Evolutionary conservation across 179 eudicot genomes (phyloP).

Genomic region (Spergularia azorica): DNA sequence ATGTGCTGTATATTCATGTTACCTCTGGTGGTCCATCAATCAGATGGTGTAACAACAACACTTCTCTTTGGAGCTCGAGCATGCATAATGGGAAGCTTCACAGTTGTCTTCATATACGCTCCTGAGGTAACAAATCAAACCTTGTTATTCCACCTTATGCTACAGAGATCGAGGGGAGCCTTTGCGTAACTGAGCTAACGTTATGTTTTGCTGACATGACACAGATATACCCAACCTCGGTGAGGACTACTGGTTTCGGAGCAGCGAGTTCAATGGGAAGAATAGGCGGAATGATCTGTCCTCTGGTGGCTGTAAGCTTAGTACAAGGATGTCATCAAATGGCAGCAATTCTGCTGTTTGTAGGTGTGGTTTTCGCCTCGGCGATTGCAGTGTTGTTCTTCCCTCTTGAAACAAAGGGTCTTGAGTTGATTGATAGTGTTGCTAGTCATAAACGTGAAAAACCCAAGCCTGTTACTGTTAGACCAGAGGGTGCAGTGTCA

Average conservation of each 20-base stretch:
- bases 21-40: slow-evolving; percentile 56
- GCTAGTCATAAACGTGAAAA: slow-evolving; percentile 23
- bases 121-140: slow-evolving; percentile 62
- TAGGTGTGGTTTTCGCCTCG: slow-evolving; percentile 37
- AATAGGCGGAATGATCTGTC: slow-evolving; percentile 80
- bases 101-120: slow-evolving; percentile 65
- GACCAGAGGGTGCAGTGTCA: neutral
- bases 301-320: slow-evolving; percentile 63
- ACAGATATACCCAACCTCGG: slow-evolving; percentile 79
- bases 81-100: slow-evolving; percentile 60
- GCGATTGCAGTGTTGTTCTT: slow-evolving; percentile 51
- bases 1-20: slow-evolving; percentile 46
- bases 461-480: neutral
- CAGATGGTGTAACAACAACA: slow-evolving; percentile 50
- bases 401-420: slow-evolving; percentile 71
- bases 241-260: slow-evolving; percentile 80
- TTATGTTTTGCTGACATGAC: neutral
- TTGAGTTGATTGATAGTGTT: slow-evolving; percentile 46
- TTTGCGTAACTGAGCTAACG: neutral
- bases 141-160: no score
- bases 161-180: no score
- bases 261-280: slow-evolving; percentile 74
- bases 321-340: slow-evolving; percentile 58
- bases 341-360: slow-evolving; percentile 55
- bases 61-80: slow-evolving; percentile 74